These are phyloP conservation scores for Boletus edulis DNA, from an alignment of 768 basidiomycete species.

Conservation along the genomic window DNA sequence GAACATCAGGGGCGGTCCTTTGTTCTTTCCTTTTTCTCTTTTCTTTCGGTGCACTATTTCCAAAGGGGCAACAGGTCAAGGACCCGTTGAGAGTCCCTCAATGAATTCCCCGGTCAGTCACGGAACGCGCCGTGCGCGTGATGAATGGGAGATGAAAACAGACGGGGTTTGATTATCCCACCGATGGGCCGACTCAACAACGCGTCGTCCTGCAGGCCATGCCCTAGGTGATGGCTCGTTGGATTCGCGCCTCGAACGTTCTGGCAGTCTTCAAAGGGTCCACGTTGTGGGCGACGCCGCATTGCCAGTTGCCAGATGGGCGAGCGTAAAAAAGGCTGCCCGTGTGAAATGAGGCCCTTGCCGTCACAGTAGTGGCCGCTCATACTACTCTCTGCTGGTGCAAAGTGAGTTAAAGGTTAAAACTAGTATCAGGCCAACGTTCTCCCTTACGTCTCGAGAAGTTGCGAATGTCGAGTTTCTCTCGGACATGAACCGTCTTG, in stretches of 20 bases:
- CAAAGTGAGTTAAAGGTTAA: neutral
- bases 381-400: no score
- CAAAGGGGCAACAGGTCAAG: neutral
- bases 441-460: no score
- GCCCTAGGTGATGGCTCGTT: neutral
- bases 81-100: neutral
- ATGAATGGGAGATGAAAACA: slow-evolving; percentile 17
- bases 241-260: slow-evolving; percentile 16
- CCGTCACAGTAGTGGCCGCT: no score
- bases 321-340: neutral
- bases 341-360: neutral
- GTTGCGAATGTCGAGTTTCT: neutral
- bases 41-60: neutral
- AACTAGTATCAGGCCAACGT: no score
- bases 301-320: no score
- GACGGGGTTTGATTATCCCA: neutral
- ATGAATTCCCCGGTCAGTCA: slow-evolving; percentile 10
- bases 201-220: slow-evolving; percentile 22
- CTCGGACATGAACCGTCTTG: slow-evolving; percentile 23
- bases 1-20: neutral
- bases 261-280: no score
- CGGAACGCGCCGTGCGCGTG: slow-evolving; percentile 14
- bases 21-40: neutral
- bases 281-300: no score
- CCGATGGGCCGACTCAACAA: slow-evolving; percentile 11